Evolutionary conservation across 2,329 filamentous ascomycete genomes (phyloP), one percentile per base, ranked within the genome.

Genomic region (Parasarocladium wereldwijsianum): DNA sequence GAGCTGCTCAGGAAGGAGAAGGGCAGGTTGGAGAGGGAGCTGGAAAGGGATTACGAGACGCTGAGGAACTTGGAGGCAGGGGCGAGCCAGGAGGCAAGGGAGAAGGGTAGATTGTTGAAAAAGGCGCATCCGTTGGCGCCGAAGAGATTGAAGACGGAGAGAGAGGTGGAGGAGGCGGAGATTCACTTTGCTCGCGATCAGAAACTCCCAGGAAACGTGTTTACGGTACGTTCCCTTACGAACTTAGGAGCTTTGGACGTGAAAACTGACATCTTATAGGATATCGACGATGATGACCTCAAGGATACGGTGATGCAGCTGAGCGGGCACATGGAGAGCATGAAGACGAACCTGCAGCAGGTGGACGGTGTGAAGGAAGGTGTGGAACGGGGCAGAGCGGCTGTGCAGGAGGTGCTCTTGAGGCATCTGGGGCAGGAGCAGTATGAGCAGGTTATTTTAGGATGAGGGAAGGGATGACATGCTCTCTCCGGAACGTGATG

Each of bases 1-100:
- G 62, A 67, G 38, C 51, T 82, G 26, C 56, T 83, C 18, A 54
- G 54, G 32, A 54, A 59, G 17, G 75, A 79, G 47, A 64, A 67
- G 39, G 60, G 58, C 35, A 60, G 59, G 39, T 63, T 76, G 32
- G 63, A 75, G 50, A 50, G 43, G 18, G 58, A 63, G 37, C 52
- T 79, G 26, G 66, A 71, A 37, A 47, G 46, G 17, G 72, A 77
- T 34, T 68, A 72, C 40, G 56, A 57, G 30, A 41, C 47, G 14
- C 51, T 77, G 35, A 50, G 54, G 26, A 49, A 50, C 13, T 50
- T 79, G 16, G 64, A 74, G 43, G 49, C 52, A 4, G 72, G 75
- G 36, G 70, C 70, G 9, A 61, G 62, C 36, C 60, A 60, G 3
- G 68, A 72, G 46, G 57, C 58, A 16, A 51, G 55, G 24, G 55